Evolutionary conservation across 495 filamentous ascomycete genomes (phyloP).

Genomic region (Rusavskia elegans): DNA sequence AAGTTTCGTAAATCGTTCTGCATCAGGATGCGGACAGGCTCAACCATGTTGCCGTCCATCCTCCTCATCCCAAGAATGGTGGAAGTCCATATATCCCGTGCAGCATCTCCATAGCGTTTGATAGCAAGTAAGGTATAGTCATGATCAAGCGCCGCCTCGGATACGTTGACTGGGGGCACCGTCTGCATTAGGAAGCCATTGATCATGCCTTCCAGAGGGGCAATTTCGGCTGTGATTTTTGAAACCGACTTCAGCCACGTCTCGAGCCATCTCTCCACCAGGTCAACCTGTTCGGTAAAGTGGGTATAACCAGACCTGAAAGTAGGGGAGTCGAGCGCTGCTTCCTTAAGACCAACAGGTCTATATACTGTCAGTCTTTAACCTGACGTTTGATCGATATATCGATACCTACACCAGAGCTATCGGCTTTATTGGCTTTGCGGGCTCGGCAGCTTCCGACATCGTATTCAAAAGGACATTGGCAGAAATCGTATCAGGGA

Average conservation of each 20-base stretch:
- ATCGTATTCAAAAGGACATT: too few species aligned
- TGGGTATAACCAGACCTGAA: constrained; percentile 81
- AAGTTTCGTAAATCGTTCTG: constrained; percentile 53
- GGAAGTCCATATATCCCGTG: constrained; percentile 72
- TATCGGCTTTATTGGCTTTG: neutral
- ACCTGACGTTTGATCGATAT: neutral
- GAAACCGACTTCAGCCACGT: constrained; percentile 63
- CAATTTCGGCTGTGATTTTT: constrained; percentile 60
- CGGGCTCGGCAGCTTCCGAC: too few species aligned
- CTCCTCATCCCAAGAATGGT: constrained; percentile 54
- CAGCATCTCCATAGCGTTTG: constrained; percentile 66
- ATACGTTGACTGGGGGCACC: constrained; percentile 52
- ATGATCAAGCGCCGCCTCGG: constrained; percentile 74
- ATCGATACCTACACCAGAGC: neutral
- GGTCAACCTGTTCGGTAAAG: constrained; percentile 84
- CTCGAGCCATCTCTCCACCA: constrained; percentile 87
- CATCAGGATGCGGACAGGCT: constrained; percentile 67
- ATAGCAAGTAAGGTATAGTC: constrained; percentile 86
- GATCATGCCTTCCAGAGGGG: constrained; percentile 50
- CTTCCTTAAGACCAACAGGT: constrained; percentile 87
- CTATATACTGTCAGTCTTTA: constrained; percentile 17
- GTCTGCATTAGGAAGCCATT: constrained; percentile 57
- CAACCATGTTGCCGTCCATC: constrained; percentile 58
- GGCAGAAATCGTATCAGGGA: too few species aligned
- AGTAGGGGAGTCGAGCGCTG: constrained; percentile 86